Evolutionary conservation across 805 yeast genomes (phyloP), one percentile per base, ranked within the genome.

Genomic region (Spathaspora gorwiae): DNA sequence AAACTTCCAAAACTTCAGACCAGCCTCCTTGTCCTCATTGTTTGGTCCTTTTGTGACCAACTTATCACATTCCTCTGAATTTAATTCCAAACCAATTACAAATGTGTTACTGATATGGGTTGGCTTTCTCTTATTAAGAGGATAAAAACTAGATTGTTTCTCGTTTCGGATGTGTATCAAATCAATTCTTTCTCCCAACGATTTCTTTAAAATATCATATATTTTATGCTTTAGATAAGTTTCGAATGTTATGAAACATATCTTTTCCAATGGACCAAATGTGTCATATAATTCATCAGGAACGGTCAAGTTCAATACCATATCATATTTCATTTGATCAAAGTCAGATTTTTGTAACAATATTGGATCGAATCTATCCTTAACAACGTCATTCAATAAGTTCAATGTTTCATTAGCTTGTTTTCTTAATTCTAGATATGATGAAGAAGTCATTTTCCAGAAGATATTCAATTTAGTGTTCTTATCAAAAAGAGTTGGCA

Each of bases 1-100:
- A 59, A 94, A 90, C 6, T 79, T 68, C 53, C 86, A 79, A 69
- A 94, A 94, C 44, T 76, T 73, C 6, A 77, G 68, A 12, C 75
- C 81, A 36, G 69, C 68, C 30, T 80, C 85, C 35, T 78, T 74
- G 35, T 78, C 78, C 11, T 71, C 72, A 51, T 83, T 80, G 34
- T 72, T 66, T 8, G 98, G 97, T 1, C 97, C 97, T 57, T 81
- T 87, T 1, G 95, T 87, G 1, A 94, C 88, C 38, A 87, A 66
- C 64, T 83, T 86, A 54, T 90, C 97, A 49, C 84, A 73, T 56
- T 84, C 88, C 7, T 75, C 78, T 6, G 94, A 72, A 57, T 90
- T 81, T 10, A 89, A 72, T 37, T 79, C 66, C 9, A 92, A 56
- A 1, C 96, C 95, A 31, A 92, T 62, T 27, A 68, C 70, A 37